Evolutionary conservation across 345 rosid genomes (phyloP).

Genomic region (Sonneratia caseolaris): DNA sequence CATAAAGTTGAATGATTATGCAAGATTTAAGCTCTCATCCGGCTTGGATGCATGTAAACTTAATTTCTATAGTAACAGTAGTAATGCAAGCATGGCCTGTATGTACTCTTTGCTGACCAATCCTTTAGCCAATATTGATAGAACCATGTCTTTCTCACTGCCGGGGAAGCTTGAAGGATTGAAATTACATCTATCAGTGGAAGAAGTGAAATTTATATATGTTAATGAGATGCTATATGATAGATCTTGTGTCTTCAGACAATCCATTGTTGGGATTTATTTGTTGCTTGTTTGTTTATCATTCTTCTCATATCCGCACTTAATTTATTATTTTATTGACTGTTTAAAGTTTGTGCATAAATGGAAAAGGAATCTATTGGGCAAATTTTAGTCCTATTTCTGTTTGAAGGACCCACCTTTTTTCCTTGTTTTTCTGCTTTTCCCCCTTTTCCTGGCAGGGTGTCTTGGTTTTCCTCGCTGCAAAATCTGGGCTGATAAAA

Average conservation of each 20-base stretch:
- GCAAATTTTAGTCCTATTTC: neutral
- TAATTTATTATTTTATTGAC: neutral
- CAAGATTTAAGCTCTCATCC: neutral
- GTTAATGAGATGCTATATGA: neutral
- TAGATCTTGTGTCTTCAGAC: neutral
- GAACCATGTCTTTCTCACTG: neutral
- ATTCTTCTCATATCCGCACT: neutral
- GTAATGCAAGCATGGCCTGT: neutral
- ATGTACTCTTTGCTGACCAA: neutral
- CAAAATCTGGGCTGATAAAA: slow-evolving; percentile 71
- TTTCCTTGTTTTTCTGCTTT: neutral
- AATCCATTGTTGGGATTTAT: neutral
- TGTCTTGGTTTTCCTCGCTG: slow-evolving; percentile 91
- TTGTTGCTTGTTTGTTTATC: neutral
- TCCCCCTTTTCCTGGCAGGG: slow-evolving; percentile 41
- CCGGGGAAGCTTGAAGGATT: neutral
- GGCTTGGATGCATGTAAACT: neutral
- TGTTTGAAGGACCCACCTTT: neutral
- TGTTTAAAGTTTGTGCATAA: neutral
- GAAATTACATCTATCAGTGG: neutral
- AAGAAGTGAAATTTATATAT: neutral
- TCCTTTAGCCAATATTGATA: neutral
- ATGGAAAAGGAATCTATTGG: neutral
- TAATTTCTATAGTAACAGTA: neutral
- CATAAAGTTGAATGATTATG: neutral